phyloP scores from a whole-genome alignment of 352 stramenopile species.

The Phytophthora boehmeriae region DNA sequence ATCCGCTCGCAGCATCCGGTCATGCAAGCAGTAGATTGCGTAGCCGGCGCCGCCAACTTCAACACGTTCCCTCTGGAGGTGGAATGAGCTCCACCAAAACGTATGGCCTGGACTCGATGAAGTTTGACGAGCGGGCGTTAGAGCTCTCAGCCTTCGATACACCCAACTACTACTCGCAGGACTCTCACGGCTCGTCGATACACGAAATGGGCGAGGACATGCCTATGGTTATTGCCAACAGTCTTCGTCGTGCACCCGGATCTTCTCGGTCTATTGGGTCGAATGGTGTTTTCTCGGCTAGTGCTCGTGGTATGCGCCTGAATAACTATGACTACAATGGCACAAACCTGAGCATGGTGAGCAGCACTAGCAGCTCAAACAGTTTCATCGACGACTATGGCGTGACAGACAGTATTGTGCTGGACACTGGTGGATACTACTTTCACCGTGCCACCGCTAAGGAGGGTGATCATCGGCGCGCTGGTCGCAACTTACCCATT shows the following conservation, averaged over 20 bases:
- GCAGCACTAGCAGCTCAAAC: constrained; percentile 51
- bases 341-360: constrained; percentile 42
- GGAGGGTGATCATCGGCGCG: constrained; percentile 17
- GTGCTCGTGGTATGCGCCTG: constrained; percentile 28
- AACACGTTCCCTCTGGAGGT: constrained; percentile 26
- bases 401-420: constrained; percentile 65
- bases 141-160: constrained; percentile 37
- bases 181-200: constrained; percentile 40
- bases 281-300: constrained; percentile 30
- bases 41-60: constrained; percentile 20
- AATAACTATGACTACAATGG: constrained; percentile 43
- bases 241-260: constrained; percentile 22
- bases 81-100: constrained; percentile 34
- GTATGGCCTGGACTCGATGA: constrained; percentile 44
- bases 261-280: constrained; percentile 38
- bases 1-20: constrained; percentile 27
- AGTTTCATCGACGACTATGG: constrained; percentile 56
- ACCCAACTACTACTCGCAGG: constrained; percentile 31
- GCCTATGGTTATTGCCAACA: constrained; percentile 33
- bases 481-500: constrained; percentile 21
- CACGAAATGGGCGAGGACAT: constrained; percentile 32
- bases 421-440: constrained; percentile 78
- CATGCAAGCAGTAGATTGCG: constrained; percentile 16
- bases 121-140: constrained; percentile 51
- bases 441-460: constrained; percentile 52